Base-by-base conservation (phyloP, 2,329 filamentous ascomycete genomes). In the Trichoderma sp. region DNA sequence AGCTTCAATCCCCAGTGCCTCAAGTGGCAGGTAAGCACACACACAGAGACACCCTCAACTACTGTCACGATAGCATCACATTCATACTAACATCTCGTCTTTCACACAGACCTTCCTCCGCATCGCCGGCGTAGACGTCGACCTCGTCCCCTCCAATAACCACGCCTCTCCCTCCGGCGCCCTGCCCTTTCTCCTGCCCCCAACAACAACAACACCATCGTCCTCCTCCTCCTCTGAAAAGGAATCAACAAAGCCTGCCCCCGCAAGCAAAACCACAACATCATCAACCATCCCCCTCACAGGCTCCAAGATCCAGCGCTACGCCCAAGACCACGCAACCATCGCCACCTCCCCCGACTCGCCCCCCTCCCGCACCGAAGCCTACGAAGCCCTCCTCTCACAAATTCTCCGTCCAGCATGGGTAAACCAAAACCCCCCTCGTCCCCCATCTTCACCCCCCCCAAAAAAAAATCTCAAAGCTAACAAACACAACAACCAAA, bases 1-100 rank as follows among this genome's bases (percentile, higher is more conserved):
- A 96, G 92, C 69, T 96, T 90, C 79, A 98, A 98, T 75, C 95
- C 95, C 12, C 87, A 88, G 66, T 99, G 95, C 80, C 82, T 98
- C 73, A 97, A 94, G 81, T 98, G 93, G 93, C 95, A 98, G 90
- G 92, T 94, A 72, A 70, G 57, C 34, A 51, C 30, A 50, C 34
- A 39, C 10, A 34, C 12, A 41, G 15, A 41, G 15, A 39, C 52
- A 15, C 4, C 19, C 17, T 14, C 50, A 48, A 7, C 21, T 24
- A 24, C 21, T 43, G 10, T 7, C 7, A 2, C 19, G 30, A 56
- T 21, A 30, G 14, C 6, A 12, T 44, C 43, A 9, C 21, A 15
- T 9, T 26, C 41, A 5, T 7, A 24, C 30, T 51, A 26, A 51
- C 30, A 15, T 6, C 26, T 21, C 12, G 7, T 12, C 47, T 60